Percentiles rank a stretch among this genome's conserved stretches.
phyloP scores from a whole-genome alignment of 305 asterid species.

The Solanum hybrid region DNA sequence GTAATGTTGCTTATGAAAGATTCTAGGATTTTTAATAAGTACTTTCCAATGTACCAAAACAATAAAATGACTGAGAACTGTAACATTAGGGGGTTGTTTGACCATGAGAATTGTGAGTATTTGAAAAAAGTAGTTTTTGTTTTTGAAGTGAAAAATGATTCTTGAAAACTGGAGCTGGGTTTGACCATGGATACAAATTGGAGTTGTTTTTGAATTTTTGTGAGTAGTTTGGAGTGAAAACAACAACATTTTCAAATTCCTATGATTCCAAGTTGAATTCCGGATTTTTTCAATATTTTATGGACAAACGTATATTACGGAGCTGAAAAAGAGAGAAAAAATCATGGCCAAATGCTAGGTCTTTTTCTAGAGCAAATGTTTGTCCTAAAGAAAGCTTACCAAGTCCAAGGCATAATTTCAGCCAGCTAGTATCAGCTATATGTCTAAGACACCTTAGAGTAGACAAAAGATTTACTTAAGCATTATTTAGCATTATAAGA shows the following conservation, averaged over 20 bases:
- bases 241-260: not conserved
- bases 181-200: not conserved
- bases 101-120: not conserved
- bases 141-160: not conserved
- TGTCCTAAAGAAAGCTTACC: not conserved
- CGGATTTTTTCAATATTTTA: not conserved
- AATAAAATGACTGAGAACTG: not conserved
- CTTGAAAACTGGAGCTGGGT: not conserved
- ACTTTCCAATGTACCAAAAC: not conserved
- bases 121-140: not conserved
- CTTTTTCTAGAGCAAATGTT: not conserved
- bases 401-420: not conserved
- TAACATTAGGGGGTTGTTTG: not conserved
- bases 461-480: not conserved
- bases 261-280: not conserved
- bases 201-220: not conserved
- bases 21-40: not conserved
- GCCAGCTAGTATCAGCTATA: not conserved
- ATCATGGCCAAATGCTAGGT: not conserved
- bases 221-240: not conserved
- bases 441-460: not conserved
- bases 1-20: not conserved
- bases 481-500: not conserved
- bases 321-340: not conserved
- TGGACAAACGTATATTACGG: fast-evolving